Evolutionary conservation across 2,329 filamentous ascomycete genomes (phyloP).

Genomic region (Talaromyces rugulosus): DNA sequence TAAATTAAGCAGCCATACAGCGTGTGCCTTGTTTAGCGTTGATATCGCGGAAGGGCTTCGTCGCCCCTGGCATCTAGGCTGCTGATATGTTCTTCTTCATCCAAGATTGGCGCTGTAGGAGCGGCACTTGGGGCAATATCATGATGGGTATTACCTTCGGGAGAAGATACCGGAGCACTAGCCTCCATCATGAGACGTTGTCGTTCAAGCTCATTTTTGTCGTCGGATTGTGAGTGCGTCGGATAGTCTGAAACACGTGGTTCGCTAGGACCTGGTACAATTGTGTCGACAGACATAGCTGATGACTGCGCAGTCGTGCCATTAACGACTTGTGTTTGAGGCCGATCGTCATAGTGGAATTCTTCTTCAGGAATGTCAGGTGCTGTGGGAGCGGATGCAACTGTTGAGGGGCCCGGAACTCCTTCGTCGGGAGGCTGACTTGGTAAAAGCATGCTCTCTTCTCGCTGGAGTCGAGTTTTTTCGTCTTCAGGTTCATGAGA

Average conservation of each 20-base stretch:
- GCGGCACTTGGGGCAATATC: constrained; percentile 15
- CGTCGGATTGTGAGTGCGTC: constrained; percentile 50
- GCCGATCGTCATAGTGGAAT: constrained; percentile 23
- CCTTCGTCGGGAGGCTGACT: constrained; percentile 63
- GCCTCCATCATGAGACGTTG: constrained; percentile 60
- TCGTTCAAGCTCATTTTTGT: constrained; percentile 75
- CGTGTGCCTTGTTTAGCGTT: constrained; percentile 25
- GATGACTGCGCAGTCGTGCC: constrained; percentile 27
- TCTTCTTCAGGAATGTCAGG: constrained; percentile 47
- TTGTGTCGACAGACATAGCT: constrained; percentile 27
- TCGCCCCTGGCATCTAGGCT: constrained; percentile 32
- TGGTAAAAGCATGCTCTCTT: constrained; percentile 74
- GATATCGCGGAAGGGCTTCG: constrained; percentile 43
- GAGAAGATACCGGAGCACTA: constrained; percentile 52
- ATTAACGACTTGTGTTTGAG: constrained; percentile 28
- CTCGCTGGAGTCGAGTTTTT: constrained; percentile 73
- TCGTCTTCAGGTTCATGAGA: constrained; percentile 66
- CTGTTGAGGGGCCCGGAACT: constrained; percentile 44
- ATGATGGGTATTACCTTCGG: constrained; percentile 14
- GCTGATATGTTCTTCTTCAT: constrained; percentile 49
- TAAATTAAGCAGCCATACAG: background rate
- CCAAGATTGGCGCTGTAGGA: constrained; percentile 57
- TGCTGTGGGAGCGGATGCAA: constrained; percentile 38
- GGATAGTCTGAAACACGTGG: constrained; percentile 36
- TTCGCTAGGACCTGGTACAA: constrained; percentile 31